A percentile compares a stretch with the other conserved stretches of the same genome.
phyloP scores from a whole-genome alignment of 1,139 yeast species.

The Ogataea hybrid region DNA sequence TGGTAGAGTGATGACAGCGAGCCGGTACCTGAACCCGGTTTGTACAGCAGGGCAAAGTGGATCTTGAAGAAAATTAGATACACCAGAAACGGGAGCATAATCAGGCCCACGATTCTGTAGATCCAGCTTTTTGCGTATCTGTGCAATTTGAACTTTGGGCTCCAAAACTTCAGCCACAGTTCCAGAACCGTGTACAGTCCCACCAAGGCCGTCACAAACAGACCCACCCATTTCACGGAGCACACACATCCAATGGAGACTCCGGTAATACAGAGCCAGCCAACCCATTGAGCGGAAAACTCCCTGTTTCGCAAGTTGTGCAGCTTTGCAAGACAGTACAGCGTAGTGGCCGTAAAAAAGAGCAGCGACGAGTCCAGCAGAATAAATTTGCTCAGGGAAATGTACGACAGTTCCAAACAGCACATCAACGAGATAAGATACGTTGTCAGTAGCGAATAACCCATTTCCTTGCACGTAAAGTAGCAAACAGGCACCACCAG shows the following conservation, averaged over 20 bases:
- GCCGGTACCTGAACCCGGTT: conserved; percentile 79
- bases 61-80: conserved; percentile 73
- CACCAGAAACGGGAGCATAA: conserved; percentile 68
- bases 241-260: conserved; percentile 87
- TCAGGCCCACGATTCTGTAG: conserved; percentile 62
- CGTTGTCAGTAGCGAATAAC: conserved; percentile 43
- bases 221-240: conserved; percentile 95
- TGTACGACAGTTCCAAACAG: conserved; percentile 60
- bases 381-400: conserved; percentile 68
- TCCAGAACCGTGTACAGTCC: conserved; percentile 86
- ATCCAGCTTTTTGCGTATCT: conserved; percentile 49
- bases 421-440: conserved; percentile 61
- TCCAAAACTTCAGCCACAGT: conserved; percentile 59
- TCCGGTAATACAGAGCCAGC: conserved; percentile 70
- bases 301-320: conserved; percentile 45
- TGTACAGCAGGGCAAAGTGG: conserved; percentile 72
- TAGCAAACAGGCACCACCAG: conserved; percentile 65
- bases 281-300: conserved; percentile 44
- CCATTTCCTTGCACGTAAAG: conserved; percentile 52
- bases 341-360: conserved; percentile 66
- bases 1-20: conserved; percentile 71
- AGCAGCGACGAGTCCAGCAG: conserved; percentile 70
- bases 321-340: conserved; percentile 54
- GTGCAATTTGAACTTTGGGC: conserved; percentile 35
- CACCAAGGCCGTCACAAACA: conserved; percentile 77